A percentile compares a stretch with the other conserved stretches of the same genome.
Evolutionary conservation across 2,329 filamentous ascomycete species (phyloP).

Genomic region (Pseudogymnoascus sp.): DNA sequence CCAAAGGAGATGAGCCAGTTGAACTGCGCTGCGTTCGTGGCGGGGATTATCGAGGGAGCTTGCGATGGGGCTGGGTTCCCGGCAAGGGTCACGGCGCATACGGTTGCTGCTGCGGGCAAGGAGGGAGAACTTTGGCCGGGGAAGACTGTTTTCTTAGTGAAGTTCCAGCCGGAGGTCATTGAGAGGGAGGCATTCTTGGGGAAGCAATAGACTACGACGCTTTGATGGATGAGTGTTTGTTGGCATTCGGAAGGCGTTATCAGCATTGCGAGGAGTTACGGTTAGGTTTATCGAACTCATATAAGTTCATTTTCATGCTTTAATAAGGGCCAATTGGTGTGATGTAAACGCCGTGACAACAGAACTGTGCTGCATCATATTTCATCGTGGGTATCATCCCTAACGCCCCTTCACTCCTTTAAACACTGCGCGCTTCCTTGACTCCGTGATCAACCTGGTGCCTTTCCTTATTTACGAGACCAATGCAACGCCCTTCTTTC

Average conservation of each 20-base stretch:
- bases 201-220: background rate
- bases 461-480: background rate
- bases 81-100: slow-evolving; percentile 85
- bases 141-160: slow-evolving; percentile 91
- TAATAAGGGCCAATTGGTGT: background rate
- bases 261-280: slow-evolving; percentile 24
- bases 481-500: background rate
- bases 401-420: background rate
- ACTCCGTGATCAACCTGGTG: background rate
- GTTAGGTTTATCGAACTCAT: slow-evolving; percentile 4
- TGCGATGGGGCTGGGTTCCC: slow-evolving; percentile 90
- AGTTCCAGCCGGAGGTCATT: slow-evolving; percentile 84
- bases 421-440: background rate
- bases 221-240: background rate
- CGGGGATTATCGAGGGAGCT: slow-evolving; percentile 89
- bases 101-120: slow-evolving; percentile 40
- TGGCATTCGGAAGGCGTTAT: slow-evolving; percentile 15
- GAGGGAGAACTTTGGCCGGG: slow-evolving; percentile 85
- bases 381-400: background rate
- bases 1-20: slow-evolving; percentile 94
- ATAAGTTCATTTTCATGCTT: slow-evolving; percentile 7
- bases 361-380: background rate
- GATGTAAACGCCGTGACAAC: background rate
- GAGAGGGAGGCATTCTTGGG: slow-evolving; percentile 77
- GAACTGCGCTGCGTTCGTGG: slow-evolving; percentile 93